These are phyloP conservation scores for Hyparrhenia diplandra DNA, from an alignment of 176 grass and related monocot genomes.

Conservation along the genomic window DNA sequence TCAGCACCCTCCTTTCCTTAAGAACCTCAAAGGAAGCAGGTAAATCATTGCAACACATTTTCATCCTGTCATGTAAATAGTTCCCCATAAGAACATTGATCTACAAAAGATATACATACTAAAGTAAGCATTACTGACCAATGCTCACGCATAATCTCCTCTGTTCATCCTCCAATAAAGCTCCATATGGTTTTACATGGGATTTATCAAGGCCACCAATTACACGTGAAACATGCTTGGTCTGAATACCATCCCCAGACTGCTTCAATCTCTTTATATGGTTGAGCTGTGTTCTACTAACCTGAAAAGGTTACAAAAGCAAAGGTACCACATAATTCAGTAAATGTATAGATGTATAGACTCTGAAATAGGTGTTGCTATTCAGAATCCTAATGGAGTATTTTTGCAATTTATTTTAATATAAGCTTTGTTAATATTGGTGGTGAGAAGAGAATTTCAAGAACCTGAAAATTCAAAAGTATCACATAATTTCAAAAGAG, in stretches of 20 bases:
- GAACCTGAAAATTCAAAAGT: not conserved
- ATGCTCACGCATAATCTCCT: constrained; percentile 30
- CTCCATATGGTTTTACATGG: constrained; percentile 39
- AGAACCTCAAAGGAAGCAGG: constrained; percentile 28
- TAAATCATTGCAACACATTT: constrained; percentile 41
- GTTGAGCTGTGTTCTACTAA: constrained; percentile 50
- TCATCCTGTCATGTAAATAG: constrained; percentile 34
- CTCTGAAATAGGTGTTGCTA: not conserved
- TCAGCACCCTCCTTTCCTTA: constrained; percentile 15
- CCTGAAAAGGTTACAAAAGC: constrained; percentile 30
- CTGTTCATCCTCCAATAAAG: constrained; percentile 44
- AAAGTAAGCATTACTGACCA: constrained; percentile 36
- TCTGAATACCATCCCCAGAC: constrained; percentile 60
- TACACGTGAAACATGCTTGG: constrained; percentile 40
- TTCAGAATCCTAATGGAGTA: not conserved
- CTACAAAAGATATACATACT: not conserved
- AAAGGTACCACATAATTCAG: not conserved
- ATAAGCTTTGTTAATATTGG: not conserved
- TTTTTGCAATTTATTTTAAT: not conserved
- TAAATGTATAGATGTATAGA: not conserved
- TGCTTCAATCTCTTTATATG: constrained; percentile 54
- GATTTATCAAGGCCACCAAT: constrained; percentile 57
- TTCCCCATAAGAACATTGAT: constrained; percentile 14
- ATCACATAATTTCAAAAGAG: not conserved
- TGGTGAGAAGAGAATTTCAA: not conserved